These are phyloP conservation scores for Porphyra umbilicalis DNA, from an alignment of 31 red algal species.

Conservation along the genomic window DNA sequence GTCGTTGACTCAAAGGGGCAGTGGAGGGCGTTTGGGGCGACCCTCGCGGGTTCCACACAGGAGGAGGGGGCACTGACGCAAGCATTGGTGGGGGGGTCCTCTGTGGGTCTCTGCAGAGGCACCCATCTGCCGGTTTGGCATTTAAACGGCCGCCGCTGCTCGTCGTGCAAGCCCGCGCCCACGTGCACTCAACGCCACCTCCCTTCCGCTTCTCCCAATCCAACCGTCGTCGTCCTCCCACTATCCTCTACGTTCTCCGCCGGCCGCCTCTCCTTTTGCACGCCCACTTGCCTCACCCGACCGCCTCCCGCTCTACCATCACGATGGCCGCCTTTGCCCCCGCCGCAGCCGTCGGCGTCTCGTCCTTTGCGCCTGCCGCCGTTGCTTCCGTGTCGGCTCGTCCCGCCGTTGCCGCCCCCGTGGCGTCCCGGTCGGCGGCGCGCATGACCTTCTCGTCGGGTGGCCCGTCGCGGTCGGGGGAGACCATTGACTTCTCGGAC, in stretches of 20 bases:
- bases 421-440: not conserved
- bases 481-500: slow-evolving; percentile 62
- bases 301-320: not conserved
- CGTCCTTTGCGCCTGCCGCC: not conserved
- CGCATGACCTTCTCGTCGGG: not conserved
- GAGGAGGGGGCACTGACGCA: too few species aligned
- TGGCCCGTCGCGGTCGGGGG: not conserved
- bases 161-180: not conserved
- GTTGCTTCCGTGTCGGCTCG: not conserved
- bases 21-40: not conserved
- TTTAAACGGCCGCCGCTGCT: not conserved
- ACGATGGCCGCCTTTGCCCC: not conserved
- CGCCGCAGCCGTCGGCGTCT: not conserved
- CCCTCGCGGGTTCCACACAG: not conserved
- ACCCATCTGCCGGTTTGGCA: not conserved
- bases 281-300: not conserved
- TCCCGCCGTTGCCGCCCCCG: not conserved
- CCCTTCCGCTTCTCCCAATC: too few species aligned
- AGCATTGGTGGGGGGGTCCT: too few species aligned
- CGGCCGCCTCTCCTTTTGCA: not conserved
- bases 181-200: too few species aligned
- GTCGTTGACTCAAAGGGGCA: not conserved
- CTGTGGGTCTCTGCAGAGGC: too few species aligned
- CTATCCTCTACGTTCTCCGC: not conserved
- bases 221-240: too few species aligned